These are phyloP conservation scores for Aphanoascus verrucosus DNA, from an alignment of 2,329 filamentous ascomycete species.

Conservation along the genomic window DNA sequence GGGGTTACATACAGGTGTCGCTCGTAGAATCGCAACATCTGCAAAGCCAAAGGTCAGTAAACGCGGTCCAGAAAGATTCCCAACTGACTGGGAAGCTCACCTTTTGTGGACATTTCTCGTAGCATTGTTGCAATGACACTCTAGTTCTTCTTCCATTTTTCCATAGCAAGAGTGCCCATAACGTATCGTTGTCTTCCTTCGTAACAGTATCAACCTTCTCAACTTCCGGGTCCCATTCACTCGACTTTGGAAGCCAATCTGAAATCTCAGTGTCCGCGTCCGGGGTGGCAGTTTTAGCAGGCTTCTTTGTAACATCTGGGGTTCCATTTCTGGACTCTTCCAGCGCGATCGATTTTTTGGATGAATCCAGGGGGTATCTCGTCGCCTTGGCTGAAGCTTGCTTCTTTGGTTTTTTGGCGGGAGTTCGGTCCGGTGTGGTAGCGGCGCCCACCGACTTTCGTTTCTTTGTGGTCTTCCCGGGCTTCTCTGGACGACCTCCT, in stretches of 20 bases:
- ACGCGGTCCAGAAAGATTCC: constrained; percentile 14
- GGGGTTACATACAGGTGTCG: constrained; percentile 35
- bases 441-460: constrained; percentile 21
- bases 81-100: constrained; percentile 19
- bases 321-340: constrained; percentile 15
- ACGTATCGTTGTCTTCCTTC: constrained; percentile 24
- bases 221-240: constrained; percentile 38
- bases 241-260: constrained; percentile 32
- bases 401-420: constrained; percentile 23
- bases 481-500: constrained; percentile 32
- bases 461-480: constrained; percentile 18
- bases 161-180: constrained; percentile 36
- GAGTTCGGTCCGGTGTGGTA: constrained; percentile 21
- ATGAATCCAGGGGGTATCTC: background rate
- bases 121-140: constrained; percentile 32
- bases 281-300: too few relatives aligned
- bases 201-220: constrained; percentile 35
- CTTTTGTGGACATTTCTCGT: constrained; percentile 35
- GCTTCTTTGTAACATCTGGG: constrained; percentile 14
- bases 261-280: constrained; percentile 11
- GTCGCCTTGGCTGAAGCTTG: background rate
- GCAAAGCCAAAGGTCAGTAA: background rate
- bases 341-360: background rate
- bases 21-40: constrained; percentile 43
- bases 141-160: constrained; percentile 37